Evolutionary conservation across 2,329 filamentous ascomycete species (phyloP), one percentile per base, ranked within the genome.

Genomic region (Clarireedia hainanense): DNA sequence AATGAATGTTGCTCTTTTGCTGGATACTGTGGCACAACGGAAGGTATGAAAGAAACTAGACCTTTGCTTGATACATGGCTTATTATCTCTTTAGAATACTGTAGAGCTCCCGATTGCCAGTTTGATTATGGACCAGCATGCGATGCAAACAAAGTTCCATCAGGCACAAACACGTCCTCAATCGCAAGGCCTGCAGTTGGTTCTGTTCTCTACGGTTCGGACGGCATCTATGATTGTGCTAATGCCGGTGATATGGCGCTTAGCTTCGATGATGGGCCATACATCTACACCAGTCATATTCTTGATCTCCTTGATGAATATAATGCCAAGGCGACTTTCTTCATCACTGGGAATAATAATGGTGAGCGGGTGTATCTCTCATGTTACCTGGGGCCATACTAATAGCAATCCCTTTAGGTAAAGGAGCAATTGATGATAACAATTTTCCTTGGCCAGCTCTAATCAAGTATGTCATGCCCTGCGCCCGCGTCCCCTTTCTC

Each of bases 241-340:
- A 72, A 73, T n/a, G 72, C 76, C 2, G 80, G 83, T 52, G 80
- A 80, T 10, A 76, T 88, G 62, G 84, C 84, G 17, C 68, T 88
- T 55, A 87, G 84, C 0, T 88, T 80, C 62, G 84, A 88, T 62
- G 84, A 87, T 63, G 84, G 84, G 2, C 84, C 84, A 12, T 80
- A 78, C 60, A 70, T 76, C 27, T 85, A 82, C 68, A 87, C 84
- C 0, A 70, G 71, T 42, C 77, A 83, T 58, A 75, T 88, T 12
- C 73, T 88, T 26, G 79, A 86, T 65, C 71, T 84, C 43, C 74
- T 87, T 40, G 75, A 77, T 57, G 72, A 73, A 45, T 84, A 85
- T 65, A 72, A 77, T 26, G 83, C 80, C 6, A 83, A 80, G 60
- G 84, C 82, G 0, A 88, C 85, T 1, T 88, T 88, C 46, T 67